Base-by-base conservation (phyloP, 306 rosid species). In the Trifolium repens region DNA sequence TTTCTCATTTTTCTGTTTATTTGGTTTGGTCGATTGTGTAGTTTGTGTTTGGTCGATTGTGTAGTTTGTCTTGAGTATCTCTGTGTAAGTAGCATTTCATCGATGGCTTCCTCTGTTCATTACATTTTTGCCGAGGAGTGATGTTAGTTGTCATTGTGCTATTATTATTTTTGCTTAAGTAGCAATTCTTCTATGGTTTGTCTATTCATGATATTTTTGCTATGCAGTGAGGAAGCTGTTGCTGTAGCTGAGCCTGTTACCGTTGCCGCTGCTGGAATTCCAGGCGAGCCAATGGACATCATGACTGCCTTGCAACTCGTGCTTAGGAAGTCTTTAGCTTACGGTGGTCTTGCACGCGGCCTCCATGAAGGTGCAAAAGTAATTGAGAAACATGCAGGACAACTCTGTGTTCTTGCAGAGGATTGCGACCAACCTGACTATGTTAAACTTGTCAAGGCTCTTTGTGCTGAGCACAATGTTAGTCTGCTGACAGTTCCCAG, bases 361-460 rank as follows among this genome's bases (percentile, higher is more conserved):
- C 92, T 93, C 7, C 97, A 91, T 0, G 98, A 93, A 64, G 84
- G 80, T 44, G 93, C 98, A 1, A 93, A 93, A 69, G 88, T 89
- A 52, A 91, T 93, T 60, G 98, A 93, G 75, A 93, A 91, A 73
- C 88, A 87, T 12, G 78, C 96, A 10, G 97, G 96, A 4, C 97
- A 89, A 42, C 97, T 93, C 4, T 89, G 96, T 66, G 96, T 93
- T 40, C 71, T 93, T 13, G 98, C 96, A 0, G 98, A 93, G 71
- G 98, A 93, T 22, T 93, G 98, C 15, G 88, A 93, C 79, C 96
- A 91, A 73, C 92, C 90, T 3, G 93, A 93, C 81, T 93, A 91
- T 46, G 89, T 88, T 47, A 93, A 93, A 71, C 89, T 93, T 1
- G 93, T 93, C 61, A 93, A 91, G 81, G 96, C 78, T 8, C 96